Conservation (phyloP, 2,329 filamentous ascomycete genomes). For the Ceratocystis harringtonii region DNA sequence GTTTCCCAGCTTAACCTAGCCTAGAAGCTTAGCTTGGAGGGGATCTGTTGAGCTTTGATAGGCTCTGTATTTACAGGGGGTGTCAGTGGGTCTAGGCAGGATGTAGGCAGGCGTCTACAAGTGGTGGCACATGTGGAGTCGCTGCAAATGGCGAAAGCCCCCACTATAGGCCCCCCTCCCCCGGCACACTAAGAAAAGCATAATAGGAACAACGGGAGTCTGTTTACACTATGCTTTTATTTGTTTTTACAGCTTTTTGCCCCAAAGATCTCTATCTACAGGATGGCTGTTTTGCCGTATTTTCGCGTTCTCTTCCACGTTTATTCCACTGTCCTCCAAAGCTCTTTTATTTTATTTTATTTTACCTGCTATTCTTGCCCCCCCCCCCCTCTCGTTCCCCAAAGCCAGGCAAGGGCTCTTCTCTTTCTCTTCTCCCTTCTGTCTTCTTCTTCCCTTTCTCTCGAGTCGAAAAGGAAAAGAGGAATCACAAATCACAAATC, state of each 20-base stretch:
- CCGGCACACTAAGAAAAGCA: too few species aligned
- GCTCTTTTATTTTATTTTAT: neutral
- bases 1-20: neutral
- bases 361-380: conserved; percentile 4
- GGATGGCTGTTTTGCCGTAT: neutral
- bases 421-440: neutral
- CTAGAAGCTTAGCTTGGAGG: too few species aligned
- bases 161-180: too few species aligned
- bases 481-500: neutral
- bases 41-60: neutral
- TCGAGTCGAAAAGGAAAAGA: neutral
- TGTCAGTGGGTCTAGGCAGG: neutral
- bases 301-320: neutral
- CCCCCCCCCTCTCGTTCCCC: neutral
- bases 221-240: too few species aligned
- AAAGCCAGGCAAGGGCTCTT: neutral
- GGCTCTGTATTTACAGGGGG: neutral
- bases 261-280: too few species aligned
- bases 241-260: too few species aligned
- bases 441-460: neutral
- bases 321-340: neutral
- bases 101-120: neutral
- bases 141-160: too few species aligned
- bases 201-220: too few species aligned
- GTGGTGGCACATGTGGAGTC: neutral